Conservation (phyloP, 108 stramenopile genomes). For the Stephanodiscus minutulus region DNA sequence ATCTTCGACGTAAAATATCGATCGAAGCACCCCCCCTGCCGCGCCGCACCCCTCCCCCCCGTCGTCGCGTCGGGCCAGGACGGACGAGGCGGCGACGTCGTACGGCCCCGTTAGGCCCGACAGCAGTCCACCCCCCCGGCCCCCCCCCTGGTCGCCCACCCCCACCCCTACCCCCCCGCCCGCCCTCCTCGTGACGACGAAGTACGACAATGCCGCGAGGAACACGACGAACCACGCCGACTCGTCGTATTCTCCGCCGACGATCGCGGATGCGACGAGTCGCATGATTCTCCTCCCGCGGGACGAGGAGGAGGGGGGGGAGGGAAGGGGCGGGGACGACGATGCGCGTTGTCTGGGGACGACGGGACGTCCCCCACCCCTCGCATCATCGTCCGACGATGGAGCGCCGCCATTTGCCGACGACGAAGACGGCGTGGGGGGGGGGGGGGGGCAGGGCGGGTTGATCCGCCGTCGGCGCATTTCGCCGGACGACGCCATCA, state of each 20-base stretch:
- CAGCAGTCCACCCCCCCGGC: constrained; percentile 25
- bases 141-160: too few species aligned
- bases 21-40: constrained; percentile 16
- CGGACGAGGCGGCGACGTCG: constrained; percentile 23
- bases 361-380: too few species aligned
- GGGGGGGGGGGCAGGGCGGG: background rate
- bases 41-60: background rate
- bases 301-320: background rate
- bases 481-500: background rate
- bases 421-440: background rate
- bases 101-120: constrained; percentile 39
- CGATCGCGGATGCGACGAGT: background rate
- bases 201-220: constrained; percentile 31
- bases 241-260: constrained; percentile 19
- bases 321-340: background rate
- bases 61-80: background rate
- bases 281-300: too few species aligned
- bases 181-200: constrained; percentile 24
- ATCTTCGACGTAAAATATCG: constrained; percentile 35
- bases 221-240: constrained; percentile 46
- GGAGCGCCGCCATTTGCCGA: background rate
- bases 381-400: background rate
- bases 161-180: background rate
- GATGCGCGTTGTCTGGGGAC: too few species aligned
- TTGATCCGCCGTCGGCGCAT: background rate